phyloP scores from a whole-genome alignment of 192 early-diverging fungal genomes.

The Coemansia brasiliensis region DNA sequence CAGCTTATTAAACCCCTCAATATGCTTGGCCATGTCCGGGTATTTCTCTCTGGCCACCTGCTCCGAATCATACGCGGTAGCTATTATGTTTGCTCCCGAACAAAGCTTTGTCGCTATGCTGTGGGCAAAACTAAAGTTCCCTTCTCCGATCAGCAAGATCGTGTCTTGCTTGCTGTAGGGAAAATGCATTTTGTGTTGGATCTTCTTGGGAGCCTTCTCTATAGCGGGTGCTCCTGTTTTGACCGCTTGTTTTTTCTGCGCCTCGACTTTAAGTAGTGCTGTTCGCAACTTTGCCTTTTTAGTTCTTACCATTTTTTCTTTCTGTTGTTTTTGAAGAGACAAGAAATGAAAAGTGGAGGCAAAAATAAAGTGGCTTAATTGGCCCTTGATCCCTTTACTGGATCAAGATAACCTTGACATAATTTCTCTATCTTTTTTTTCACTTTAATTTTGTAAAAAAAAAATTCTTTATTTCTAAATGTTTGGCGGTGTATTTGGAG shows the following conservation, averaged over 20 bases:
- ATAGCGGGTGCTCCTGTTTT: background rate
- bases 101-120: conserved; percentile 63
- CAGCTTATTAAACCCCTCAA: conserved; percentile 60
- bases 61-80: conserved; percentile 77
- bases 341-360: background rate
- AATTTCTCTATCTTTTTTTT: conserved; percentile 2
- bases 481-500: conserved; percentile 52
- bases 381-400: background rate
- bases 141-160: conserved; percentile 82
- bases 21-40: conserved; percentile 53
- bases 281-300: background rate
- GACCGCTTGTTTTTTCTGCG: background rate
- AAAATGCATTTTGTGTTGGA: conserved; percentile 13
- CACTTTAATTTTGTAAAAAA: too few species aligned
- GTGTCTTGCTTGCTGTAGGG: conserved; percentile 60
- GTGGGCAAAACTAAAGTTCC: conserved; percentile 92
- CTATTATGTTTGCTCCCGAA: conserved; percentile 62
- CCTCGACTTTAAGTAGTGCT: background rate
- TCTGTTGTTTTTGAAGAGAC: too few species aligned
- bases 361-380: background rate
- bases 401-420: too few species aligned
- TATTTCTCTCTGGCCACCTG: conserved; percentile 76
- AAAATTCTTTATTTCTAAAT: too few species aligned
- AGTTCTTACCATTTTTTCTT: background rate
- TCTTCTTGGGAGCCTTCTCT: background rate